Percentiles rank a stretch among this genome's conserved stretches.
These are phyloP conservation scores for Aspergillus clavatus DNA, from an alignment of 2,329 filamentous ascomycete species.

Conservation along the genomic window DNA sequence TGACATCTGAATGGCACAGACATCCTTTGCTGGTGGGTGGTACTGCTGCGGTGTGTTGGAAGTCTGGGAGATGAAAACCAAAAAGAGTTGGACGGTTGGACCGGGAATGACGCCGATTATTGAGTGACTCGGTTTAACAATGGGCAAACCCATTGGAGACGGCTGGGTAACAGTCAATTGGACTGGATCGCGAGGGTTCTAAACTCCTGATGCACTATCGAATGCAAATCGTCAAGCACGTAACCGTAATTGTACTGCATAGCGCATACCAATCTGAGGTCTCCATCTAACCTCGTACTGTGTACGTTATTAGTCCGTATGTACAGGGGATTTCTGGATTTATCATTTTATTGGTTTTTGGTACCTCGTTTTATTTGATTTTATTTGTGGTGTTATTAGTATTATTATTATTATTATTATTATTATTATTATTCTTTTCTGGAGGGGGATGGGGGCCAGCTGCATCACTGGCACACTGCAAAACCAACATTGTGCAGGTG, in stretches of 20 bases:
- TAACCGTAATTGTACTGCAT: not conserved
- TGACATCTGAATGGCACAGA: not conserved
- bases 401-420: not conserved
- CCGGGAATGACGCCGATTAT: not conserved
- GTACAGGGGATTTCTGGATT: no score
- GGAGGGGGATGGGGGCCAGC: conserved; percentile 2
- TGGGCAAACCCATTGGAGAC: not conserved
- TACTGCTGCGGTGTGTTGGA: no score
- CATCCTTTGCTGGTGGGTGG: no score
- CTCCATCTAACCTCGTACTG: not conserved
- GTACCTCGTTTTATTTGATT: not conserved
- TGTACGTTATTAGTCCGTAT: no score
- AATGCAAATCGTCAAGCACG: not conserved
- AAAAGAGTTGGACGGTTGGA: not conserved
- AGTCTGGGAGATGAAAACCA: not conserved
- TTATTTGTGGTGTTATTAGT: not conserved
- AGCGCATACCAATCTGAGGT: not conserved
- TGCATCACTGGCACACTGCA: conserved; percentile 15
- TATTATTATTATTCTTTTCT: no score
- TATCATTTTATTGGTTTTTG: not conserved
- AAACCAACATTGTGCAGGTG: conserved; percentile 14
- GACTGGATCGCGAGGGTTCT: no score
- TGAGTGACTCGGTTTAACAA: not conserved
- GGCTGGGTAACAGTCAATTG: not conserved
- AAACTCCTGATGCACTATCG: not conserved